Base-by-base conservation (phyloP, 352 stramenopile genomes). In the Thalassiosira exigua region DNA sequence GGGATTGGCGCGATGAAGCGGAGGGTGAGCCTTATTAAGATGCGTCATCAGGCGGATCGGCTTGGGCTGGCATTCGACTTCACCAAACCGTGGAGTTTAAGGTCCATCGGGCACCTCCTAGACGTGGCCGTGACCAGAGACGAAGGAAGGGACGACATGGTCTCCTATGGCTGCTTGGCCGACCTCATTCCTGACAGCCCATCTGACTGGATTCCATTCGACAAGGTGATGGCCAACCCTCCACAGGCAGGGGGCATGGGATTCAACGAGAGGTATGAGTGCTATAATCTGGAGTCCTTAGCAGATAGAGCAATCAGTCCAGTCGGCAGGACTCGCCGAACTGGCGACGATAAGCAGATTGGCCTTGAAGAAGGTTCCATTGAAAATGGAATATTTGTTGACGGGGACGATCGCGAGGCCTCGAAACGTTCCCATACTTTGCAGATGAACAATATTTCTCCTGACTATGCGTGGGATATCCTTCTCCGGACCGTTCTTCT, bases 101-200 rank as follows among this genome's bases (percentile, higher is more conserved):
- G 64, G 52, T 46, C 39, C 27, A 77, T 67, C 62, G 36, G 75
- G 4, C 29, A 62, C 30, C 36, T 82, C 29, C 12, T 69, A 5
- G 42, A 62, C 33, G 7, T 39, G 26, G 61, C 26, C 32, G 32
- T 50, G 46, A 36, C 30, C 56, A 46, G 21, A 26, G 44, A 41
- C 32, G 36, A 27, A n/a, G 44, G 39, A 7, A 2, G 36, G 4
- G 36, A 29, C 7, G 42, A 9, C 1, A 72, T 79, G 42, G 17
- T 75, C 29, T 81, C 46, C 29, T 85, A 72, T 62, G 84, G 51
- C 12, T 33, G 33, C 56, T 42, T 77, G 29, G 84, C 81, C 2
- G 83, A 93, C 59, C 52, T 93, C 4, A 81, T 93, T 36, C 87
- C 87, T 21, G 75, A 90, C 50, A 79, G 65, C 59, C 87, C 87